These are phyloP conservation scores for Sordariomycetes sp. DNA, from an alignment of 2,329 filamentous ascomycete genomes.

Conservation along the genomic window DNA sequence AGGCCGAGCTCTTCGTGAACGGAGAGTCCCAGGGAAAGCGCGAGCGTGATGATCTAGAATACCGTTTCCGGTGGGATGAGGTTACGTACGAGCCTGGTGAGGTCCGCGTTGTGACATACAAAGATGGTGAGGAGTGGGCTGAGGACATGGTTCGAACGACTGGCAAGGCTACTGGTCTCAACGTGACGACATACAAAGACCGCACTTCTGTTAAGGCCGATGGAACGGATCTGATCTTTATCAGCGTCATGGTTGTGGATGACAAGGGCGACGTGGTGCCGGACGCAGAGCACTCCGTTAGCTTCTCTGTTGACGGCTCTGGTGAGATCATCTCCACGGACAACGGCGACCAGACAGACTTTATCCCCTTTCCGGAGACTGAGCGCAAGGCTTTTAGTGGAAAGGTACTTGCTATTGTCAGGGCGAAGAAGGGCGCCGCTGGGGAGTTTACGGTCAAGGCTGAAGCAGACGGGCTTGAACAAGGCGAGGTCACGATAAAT, in stretches of 20 bases:
- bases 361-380: slow-evolving; percentile 28
- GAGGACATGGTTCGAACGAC: slow-evolving; percentile 27
- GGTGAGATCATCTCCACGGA: slow-evolving; percentile 40
- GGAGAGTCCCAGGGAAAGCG: slow-evolving; percentile 31
- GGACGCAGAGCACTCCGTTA: slow-evolving; percentile 27
- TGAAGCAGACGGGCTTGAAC: slow-evolving; percentile 2
- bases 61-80: slow-evolving; percentile 44
- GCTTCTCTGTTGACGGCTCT: slow-evolving; percentile 29
- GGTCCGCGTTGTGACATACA: slow-evolving; percentile 35
- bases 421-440: slow-evolving; percentile 9
- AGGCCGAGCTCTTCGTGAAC: slow-evolving; percentile 46
- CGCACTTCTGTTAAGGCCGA: slow-evolving; percentile 25
- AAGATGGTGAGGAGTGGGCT: slow-evolving; percentile 36
- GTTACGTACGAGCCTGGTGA: slow-evolving; percentile 37
- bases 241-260: slow-evolving; percentile 35
- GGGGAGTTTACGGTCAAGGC: slow-evolving; percentile 4
- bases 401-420: slow-evolving; percentile 28
- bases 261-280: slow-evolving; percentile 30
- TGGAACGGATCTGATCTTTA: slow-evolving; percentile 34
- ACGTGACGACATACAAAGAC: slow-evolving; percentile 24
- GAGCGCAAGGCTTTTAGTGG: slow-evolving; percentile 31
- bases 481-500: background rate
- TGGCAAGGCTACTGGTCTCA: slow-evolving; percentile 25
- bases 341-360: slow-evolving; percentile 38
- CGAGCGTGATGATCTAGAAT: slow-evolving; percentile 23